Evolutionary conservation across 805 yeast species (phyloP).

Genomic region (Lachancea quebecensis): DNA sequence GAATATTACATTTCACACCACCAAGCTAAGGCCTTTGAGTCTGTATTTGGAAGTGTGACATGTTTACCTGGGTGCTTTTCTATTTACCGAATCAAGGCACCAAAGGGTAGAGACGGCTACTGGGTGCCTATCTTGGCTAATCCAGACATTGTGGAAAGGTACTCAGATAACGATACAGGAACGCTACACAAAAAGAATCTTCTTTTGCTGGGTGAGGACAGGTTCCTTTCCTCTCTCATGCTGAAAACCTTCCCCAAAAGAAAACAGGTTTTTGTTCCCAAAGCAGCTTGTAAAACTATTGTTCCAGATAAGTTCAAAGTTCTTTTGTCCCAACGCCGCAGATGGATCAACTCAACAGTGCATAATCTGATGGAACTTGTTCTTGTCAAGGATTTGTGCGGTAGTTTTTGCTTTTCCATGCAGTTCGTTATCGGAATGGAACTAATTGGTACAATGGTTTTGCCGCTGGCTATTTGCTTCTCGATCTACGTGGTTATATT

Average conservation of each 20-base stretch:
- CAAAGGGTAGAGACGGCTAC: constrained; percentile 67
- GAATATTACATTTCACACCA: constrained; percentile 92
- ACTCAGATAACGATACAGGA: constrained; percentile 76
- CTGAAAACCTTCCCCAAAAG: constrained; percentile 83
- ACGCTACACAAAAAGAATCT: constrained; percentile 83
- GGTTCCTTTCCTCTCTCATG: constrained; percentile 80
- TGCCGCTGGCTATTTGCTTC: constrained; percentile 82
- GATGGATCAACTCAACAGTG: constrained; percentile 95
- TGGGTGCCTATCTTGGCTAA: constrained; percentile 94
- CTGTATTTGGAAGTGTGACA: constrained; percentile 92
- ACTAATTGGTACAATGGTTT: constrained; percentile 76
- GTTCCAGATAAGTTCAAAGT: constrained; percentile 81
- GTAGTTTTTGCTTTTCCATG: constrained; percentile 92
- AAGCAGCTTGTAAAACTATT: constrained; percentile 86
- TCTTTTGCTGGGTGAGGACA: constrained; percentile 82
- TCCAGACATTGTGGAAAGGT: constrained; percentile 89
- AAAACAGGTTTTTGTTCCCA: constrained; percentile 78
- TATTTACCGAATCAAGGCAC: constrained; percentile 85
- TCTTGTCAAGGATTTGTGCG: constrained; percentile 80
- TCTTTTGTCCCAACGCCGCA: constrained; percentile 83
- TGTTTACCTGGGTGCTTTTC: constrained; percentile 95
- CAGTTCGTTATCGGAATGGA: constrained; percentile 83
- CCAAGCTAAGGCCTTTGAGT: constrained; percentile 89
- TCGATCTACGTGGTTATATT: constrained; percentile 70
- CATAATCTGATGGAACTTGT: constrained; percentile 87